phyloP scores from a whole-genome alignment of 768 basidiomycete genomes.

The Pleurotus djamor region DNA sequence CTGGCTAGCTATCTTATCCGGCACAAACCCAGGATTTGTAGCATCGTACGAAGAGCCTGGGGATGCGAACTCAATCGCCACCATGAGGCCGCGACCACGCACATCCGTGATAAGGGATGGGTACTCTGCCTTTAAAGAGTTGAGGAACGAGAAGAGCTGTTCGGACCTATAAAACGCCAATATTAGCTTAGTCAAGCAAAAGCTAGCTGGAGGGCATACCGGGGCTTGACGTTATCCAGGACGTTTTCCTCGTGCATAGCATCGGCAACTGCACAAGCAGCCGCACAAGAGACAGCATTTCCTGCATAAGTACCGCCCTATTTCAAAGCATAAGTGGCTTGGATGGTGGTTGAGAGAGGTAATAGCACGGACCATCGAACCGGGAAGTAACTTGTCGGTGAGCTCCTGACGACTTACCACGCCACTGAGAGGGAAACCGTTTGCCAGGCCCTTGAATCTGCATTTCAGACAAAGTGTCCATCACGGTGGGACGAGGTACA shows the following conservation, averaged over 20 bases:
- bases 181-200: not conserved
- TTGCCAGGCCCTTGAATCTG: conserved; percentile 64
- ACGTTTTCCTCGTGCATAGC: conserved; percentile 80
- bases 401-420: conserved; percentile 79
- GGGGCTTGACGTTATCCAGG: conserved; percentile 71
- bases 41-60: conserved; percentile 56
- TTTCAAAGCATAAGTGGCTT: not conserved
- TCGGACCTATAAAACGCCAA: conserved; percentile 46
- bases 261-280: conserved; percentile 79
- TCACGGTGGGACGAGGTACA: not conserved
- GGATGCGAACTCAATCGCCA: conserved; percentile 76
- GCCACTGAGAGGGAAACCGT: conserved; percentile 92
- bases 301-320: conserved; percentile 91
- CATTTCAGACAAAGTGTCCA: not conserved
- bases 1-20: conserved; percentile 57
- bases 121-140: conserved; percentile 54
- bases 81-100: conserved; percentile 88
- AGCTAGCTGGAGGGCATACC: conserved; percentile 36
- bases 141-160: conserved; percentile 66
- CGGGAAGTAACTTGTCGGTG: conserved; percentile 75
- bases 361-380: conserved; percentile 61
- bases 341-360: not conserved
- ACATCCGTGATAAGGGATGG: conserved; percentile 71
- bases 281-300: conserved; percentile 90
- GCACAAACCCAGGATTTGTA: conserved; percentile 23